phyloP scores from a whole-genome alignment of 768 basidiomycete genomes.

The Serendipita sp. region DNA sequence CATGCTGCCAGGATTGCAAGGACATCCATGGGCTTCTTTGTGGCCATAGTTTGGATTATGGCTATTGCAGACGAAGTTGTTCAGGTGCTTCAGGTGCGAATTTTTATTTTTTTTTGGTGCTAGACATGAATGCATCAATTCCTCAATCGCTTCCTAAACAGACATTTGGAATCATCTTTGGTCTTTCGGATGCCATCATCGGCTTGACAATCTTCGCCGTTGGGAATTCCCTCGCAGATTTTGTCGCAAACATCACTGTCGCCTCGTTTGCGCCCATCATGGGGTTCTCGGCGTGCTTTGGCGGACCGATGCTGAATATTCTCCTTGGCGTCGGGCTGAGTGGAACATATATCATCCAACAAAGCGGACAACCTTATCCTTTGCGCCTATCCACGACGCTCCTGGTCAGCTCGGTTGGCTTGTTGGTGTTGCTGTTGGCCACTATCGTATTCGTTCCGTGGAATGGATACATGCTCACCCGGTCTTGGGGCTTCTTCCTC shows the following conservation, averaged over 20 bases:
- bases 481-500: conserved; percentile 69
- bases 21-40: conserved; percentile 81
- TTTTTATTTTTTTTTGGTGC: too few relatives aligned
- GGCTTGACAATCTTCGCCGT: conserved; percentile 86
- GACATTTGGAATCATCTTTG: conserved; percentile 89
- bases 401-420: conserved; percentile 65
- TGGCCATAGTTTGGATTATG: conserved; percentile 95
- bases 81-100: conserved; percentile 62
- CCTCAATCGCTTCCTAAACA: conserved; percentile 20
- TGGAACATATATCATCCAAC: conserved; percentile 66
- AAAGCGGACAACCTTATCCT: conserved; percentile 44
- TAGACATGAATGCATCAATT: background rate
- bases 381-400: conserved; percentile 72
- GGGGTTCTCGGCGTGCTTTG: conserved; percentile 93
- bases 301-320: conserved; percentile 85
- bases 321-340: conserved; percentile 84
- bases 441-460: conserved; percentile 76
- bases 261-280: conserved; percentile 87
- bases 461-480: conserved; percentile 66
- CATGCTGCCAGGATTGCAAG: conserved; percentile 45
- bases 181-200: conserved; percentile 92
- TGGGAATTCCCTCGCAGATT: conserved; percentile 90
- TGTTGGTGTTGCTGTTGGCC: conserved; percentile 56
- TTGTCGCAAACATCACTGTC: conserved; percentile 93
- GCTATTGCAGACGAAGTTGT: conserved; percentile 95